Evolutionary conservation across 2,329 filamentous ascomycete genomes (phyloP).

Genomic region (Fusarium sp.): DNA sequence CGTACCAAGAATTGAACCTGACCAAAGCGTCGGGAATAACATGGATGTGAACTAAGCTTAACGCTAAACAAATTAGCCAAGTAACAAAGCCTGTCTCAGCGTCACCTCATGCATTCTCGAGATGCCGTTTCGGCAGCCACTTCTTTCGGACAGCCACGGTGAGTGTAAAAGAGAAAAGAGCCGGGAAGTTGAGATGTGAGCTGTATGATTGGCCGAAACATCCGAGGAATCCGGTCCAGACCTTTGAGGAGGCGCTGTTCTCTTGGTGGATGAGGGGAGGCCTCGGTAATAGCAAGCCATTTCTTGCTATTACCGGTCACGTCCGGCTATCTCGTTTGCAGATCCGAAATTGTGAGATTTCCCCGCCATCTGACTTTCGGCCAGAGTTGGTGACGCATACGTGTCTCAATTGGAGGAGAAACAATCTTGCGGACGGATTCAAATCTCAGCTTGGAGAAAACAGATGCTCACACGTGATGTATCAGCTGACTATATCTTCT

Average conservation of each 20-base stretch:
- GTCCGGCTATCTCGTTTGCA: slow-evolving; percentile 31
- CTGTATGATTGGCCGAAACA: slow-evolving; percentile 5
- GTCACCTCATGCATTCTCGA: slow-evolving; percentile 2
- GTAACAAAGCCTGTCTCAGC: slow-evolving; percentile 13
- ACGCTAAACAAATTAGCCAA: slow-evolving; percentile 33
- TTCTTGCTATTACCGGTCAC: slow-evolving; percentile 15
- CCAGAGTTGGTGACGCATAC: slow-evolving; percentile 9
- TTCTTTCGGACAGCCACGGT: slow-evolving; percentile 20
- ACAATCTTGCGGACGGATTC: slow-evolving; percentile 1
- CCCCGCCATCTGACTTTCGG: slow-evolving; percentile 4
- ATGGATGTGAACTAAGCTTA: slow-evolving; percentile 33
- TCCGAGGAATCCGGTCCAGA: slow-evolving; percentile 4
- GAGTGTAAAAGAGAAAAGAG: slow-evolving; percentile 12
- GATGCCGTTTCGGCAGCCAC: slow-evolving; percentile 26
- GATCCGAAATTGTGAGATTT: slow-evolving; percentile 31
- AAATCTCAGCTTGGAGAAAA: neutral
- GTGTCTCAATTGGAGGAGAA: slow-evolving; percentile 6
- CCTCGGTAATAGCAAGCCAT: neutral
- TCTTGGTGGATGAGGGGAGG: slow-evolving; percentile 9
- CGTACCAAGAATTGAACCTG: slow-evolving; percentile 7
- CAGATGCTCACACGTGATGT: neutral
- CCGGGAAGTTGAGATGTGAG: slow-evolving; percentile 12
- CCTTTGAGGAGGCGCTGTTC: neutral
- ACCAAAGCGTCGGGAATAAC: slow-evolving; percentile 42
- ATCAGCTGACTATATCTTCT: neutral